phyloP scores from a whole-genome alignment of 306 rosid genomes.

The Rubus parviflorus region DNA sequence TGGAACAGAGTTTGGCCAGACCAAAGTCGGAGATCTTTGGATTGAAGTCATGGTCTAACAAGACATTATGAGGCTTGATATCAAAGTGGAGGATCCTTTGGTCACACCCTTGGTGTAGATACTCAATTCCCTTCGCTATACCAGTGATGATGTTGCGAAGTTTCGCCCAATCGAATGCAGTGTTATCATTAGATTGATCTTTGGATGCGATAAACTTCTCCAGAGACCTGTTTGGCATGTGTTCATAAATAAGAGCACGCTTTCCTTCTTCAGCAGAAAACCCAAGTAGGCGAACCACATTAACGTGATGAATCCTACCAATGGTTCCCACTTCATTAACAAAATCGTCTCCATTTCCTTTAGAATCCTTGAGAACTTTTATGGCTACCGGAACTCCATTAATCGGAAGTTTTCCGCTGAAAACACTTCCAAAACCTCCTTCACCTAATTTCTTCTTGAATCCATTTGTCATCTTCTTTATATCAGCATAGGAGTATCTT shows the following conservation, averaged over 20 bases:
- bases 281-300: conserved; percentile 45
- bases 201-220: conserved; percentile 27
- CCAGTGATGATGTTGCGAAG: conserved; percentile 35
- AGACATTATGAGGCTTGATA: conserved; percentile 43
- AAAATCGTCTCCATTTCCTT: conserved; percentile 9
- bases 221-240: conserved; percentile 34
- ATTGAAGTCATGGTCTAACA: conserved; percentile 30
- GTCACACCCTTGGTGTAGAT: conserved; percentile 44
- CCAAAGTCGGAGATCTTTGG: conserved; percentile 46
- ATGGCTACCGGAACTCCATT: not conserved
- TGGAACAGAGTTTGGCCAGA: conserved; percentile 41
- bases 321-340: conserved; percentile 40
- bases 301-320: conserved; percentile 45
- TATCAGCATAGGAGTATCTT: conserved; percentile 37
- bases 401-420: conserved; percentile 30
- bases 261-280: conserved; percentile 40
- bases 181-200: not conserved
- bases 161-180: conserved; percentile 36
- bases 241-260: conserved; percentile 40
- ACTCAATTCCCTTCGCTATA: conserved; percentile 45
- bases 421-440: conserved; percentile 41
- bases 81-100: conserved; percentile 44
- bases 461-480: conserved; percentile 38
- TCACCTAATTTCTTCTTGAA: conserved; percentile 35
- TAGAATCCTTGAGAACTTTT: conserved; percentile 6